A percentile compares a stretch with the other conserved stretches of the same genome.
Conservation (phyloP, 306 rosid species). For the Herpetospermum pedunculosum region DNA sequence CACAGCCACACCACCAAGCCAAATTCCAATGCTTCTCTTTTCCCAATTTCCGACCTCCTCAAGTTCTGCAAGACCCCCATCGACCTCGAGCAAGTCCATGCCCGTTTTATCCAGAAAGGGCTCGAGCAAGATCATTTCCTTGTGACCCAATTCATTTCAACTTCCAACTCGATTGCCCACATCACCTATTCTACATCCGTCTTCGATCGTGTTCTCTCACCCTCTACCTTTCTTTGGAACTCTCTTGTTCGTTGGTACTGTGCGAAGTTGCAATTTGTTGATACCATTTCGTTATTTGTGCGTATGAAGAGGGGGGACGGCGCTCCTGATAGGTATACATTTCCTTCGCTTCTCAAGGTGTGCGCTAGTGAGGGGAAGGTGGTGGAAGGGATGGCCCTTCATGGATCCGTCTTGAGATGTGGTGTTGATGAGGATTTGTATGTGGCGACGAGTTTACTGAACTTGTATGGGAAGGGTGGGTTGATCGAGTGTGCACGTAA, state of each 20-base stretch:
- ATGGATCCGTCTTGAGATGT: constrained; percentile 47
- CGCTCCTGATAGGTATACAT: constrained; percentile 44
- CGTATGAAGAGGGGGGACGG: constrained; percentile 42
- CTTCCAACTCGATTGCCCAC: constrained; percentile 10
- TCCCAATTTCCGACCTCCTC: constrained; percentile 23
- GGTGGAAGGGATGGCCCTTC: constrained; percentile 37
- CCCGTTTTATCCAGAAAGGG: constrained; percentile 43
- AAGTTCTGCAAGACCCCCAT: constrained; percentile 30
- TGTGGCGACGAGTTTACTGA: constrained; percentile 54
- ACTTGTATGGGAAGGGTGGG: constrained; percentile 54
- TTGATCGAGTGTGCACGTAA: constrained; percentile 40
- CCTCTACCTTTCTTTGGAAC: constrained; percentile 61
- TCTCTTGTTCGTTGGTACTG: constrained; percentile 31
- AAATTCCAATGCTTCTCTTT: neutral
- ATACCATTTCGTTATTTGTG: constrained; percentile 22
- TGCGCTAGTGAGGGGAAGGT: constrained; percentile 25
- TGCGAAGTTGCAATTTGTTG: constrained; percentile 21
- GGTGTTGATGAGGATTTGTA: constrained; percentile 44
- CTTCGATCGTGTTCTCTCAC: constrained; percentile 23
- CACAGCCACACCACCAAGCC: neutral
- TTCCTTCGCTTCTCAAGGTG: constrained; percentile 52
- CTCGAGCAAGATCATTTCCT: constrained; percentile 60
- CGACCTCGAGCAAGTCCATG: constrained; percentile 54
- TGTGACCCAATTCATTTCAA: constrained; percentile 37
- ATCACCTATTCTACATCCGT: constrained; percentile 16